Percentiles rank a stretch among this genome's conserved stretches.
These are phyloP conservation scores for Mortierella sp. DNA, from an alignment of 371 early-diverging fungal species.

Conservation along the genomic window DNA sequence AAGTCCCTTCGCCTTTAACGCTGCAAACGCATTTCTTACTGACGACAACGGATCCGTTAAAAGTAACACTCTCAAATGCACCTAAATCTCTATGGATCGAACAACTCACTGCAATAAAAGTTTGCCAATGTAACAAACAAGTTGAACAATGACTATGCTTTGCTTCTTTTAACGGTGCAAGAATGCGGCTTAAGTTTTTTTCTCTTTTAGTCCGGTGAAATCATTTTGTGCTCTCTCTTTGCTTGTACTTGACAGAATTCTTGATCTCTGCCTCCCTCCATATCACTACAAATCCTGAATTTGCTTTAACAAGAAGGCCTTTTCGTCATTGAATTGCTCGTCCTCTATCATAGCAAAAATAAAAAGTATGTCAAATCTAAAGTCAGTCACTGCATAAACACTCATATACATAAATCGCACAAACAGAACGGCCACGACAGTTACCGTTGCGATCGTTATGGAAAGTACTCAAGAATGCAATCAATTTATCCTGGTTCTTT, in stretches of 20 bases:
- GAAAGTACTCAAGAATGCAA: slow-evolving; percentile 88
- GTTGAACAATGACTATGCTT: no score
- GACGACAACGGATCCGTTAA: not conserved
- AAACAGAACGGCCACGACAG: not conserved
- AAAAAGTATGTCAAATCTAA: not conserved
- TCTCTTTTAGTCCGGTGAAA: no score
- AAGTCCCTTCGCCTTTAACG: slow-evolving; percentile 16
- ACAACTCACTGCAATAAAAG: no score
- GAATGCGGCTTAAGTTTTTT: no score
- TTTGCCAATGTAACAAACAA: no score
- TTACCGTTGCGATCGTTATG: slow-evolving; percentile 94
- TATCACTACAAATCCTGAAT: slow-evolving; percentile 71
- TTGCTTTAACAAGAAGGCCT: slow-evolving; percentile 94
- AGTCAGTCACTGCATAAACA: not conserved
- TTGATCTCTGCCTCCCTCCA: no score
- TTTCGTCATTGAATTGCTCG: slow-evolving; percentile 98
- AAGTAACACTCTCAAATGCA: not conserved
- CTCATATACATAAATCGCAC: not conserved
- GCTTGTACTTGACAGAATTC: no score
- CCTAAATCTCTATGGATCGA: no score
- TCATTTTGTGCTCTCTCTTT: no score
- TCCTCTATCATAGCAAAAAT: slow-evolving; percentile 72
- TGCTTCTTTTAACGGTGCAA: no score
- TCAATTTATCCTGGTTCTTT: slow-evolving; percentile 93
- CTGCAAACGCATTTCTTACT: slow-evolving; percentile 17